Conservation (phyloP, 495 filamentous ascomycete genomes). For the Schizothecium vesticola region DNA sequence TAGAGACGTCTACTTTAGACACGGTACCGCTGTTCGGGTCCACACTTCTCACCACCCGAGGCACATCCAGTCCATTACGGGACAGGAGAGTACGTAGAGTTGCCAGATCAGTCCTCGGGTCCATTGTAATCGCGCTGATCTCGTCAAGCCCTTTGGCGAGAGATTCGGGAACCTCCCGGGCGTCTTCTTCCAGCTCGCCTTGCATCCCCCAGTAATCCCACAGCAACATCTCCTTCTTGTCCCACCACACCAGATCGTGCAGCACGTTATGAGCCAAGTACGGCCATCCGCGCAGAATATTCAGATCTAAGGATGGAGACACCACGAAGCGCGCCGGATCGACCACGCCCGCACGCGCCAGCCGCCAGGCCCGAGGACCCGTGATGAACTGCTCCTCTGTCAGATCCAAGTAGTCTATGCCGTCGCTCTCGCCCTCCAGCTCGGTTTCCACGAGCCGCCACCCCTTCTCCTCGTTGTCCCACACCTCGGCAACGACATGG, state of each 20-base stretch:
- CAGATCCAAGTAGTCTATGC: neutral
- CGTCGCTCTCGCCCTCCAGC: neutral
- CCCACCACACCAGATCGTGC: neutral
- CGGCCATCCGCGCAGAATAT: neutral
- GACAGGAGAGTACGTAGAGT: too few relatives aligned
- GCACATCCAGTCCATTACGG: too few relatives aligned
- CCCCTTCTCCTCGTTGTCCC: neutral
- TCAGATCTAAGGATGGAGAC: neutral
- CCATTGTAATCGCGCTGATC: too few relatives aligned
- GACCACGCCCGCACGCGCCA: neutral
- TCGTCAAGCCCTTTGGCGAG: too few relatives aligned
- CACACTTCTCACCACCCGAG: too few relatives aligned
- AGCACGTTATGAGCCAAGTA: conserved; percentile 2
- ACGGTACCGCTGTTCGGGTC: too few relatives aligned
- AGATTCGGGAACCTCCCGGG: too few relatives aligned
- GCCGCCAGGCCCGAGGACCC: neutral
- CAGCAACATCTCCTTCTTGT: neutral
- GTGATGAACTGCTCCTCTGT: neutral
- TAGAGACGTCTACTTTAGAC: too few relatives aligned
- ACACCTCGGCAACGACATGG: neutral
- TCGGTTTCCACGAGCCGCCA: neutral
- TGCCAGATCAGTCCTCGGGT: too few relatives aligned
- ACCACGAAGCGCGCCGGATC: neutral
- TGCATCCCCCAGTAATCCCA: conserved; percentile 1
- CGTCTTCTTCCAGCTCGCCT: neutral